Evolutionary conservation across 1,139 yeast species (phyloP).

Genomic region (Pichia sp.): DNA sequence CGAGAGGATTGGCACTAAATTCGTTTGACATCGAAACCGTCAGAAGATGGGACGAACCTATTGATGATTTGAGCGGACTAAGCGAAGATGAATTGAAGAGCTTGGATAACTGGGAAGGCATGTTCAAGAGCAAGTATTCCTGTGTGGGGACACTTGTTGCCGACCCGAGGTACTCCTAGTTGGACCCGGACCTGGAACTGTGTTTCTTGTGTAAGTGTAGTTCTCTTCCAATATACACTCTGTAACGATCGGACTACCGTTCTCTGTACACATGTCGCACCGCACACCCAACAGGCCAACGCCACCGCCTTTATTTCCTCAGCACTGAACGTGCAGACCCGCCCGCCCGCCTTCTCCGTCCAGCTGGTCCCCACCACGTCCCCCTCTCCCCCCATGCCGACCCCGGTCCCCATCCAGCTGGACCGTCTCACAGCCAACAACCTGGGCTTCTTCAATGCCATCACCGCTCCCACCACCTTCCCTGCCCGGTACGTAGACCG

Average conservation of each 20-base stretch:
- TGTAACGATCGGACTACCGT: too few relatives aligned
- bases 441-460: constrained; percentile 45
- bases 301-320: too few relatives aligned
- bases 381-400: neutral
- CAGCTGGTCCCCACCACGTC: too few relatives aligned
- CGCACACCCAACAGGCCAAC: too few relatives aligned
- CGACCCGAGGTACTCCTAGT: constrained; percentile 14
- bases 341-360: too few relatives aligned
- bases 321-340: too few relatives aligned
- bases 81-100: constrained; percentile 56
- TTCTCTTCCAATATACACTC: too few relatives aligned
- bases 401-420: constrained; percentile 31
- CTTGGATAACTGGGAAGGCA: constrained; percentile 79
- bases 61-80: constrained; percentile 64
- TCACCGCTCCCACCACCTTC: constrained; percentile 43
- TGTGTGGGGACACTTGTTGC: constrained; percentile 52
- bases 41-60: constrained; percentile 57
- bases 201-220: too few relatives aligned
- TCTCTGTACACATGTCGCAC: too few relatives aligned
- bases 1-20: constrained; percentile 86
- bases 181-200: too few relatives aligned
- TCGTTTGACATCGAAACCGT: constrained; percentile 64
- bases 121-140: constrained; percentile 72
- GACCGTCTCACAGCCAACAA: constrained; percentile 54
- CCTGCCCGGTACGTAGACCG: constrained; percentile 41